Percentiles rank a stretch among this genome's conserved stretches.
Conservation (phyloP, 495 filamentous ascomycete genomes). For the Platismatia glauca region DNA sequence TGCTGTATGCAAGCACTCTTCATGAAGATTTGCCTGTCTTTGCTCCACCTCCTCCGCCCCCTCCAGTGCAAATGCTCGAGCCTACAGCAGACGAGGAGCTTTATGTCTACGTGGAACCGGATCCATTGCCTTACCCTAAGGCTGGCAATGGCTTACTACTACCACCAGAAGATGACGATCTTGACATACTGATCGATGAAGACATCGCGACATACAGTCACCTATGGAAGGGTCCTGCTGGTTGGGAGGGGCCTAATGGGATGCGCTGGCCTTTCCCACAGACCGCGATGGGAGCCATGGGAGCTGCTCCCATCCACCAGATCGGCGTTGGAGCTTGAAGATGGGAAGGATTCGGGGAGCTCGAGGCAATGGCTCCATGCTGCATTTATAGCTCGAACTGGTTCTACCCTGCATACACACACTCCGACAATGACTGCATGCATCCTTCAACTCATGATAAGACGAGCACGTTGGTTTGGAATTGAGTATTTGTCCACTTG, state of each 20-base stretch:
- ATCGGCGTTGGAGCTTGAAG: slow-evolving; percentile 1
- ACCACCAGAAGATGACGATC: slow-evolving; percentile 34
- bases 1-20: slow-evolving; percentile 35
- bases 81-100: slow-evolving; percentile 29
- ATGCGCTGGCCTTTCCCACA: slow-evolving; percentile 8
- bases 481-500: too few relatives aligned
- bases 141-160: slow-evolving; percentile 46
- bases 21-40: slow-evolving; percentile 36
- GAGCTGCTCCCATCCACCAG: background rate
- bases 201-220: slow-evolving; percentile 40
- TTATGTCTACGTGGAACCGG: slow-evolving; percentile 30
- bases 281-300: background rate
- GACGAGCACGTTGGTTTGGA: background rate
- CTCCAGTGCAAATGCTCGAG: slow-evolving; percentile 10
- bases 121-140: slow-evolving; percentile 57
- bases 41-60: slow-evolving; percentile 12
- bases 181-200: slow-evolving; percentile 39
- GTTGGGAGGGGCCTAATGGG: slow-evolving; percentile 17
- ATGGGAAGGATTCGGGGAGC: background rate
- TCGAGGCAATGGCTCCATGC: background rate
- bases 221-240: slow-evolving; percentile 19
- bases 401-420: background rate
- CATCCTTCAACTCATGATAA: background rate
- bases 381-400: background rate
- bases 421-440: background rate